Conservation (phyloP, 768 basidiomycete species). For the Cyathus striatus region DNA sequence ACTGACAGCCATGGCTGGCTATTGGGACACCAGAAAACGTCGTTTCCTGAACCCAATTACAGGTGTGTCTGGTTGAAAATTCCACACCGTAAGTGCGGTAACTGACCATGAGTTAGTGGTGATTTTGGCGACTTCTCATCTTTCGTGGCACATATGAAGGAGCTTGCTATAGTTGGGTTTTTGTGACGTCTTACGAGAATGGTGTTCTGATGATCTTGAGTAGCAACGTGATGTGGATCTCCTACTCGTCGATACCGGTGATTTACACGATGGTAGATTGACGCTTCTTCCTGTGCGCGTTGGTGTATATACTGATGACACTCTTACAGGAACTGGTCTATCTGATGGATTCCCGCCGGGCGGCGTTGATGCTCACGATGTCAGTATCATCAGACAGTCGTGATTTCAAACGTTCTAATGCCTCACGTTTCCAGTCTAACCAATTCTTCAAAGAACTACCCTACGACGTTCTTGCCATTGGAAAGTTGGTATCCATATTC, state of each 20-base stretch:
- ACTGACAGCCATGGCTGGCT: constrained; percentile 76
- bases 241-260: constrained; percentile 78
- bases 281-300: background rate
- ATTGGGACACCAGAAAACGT: constrained; percentile 74
- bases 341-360: constrained; percentile 71
- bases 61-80: constrained; percentile 17
- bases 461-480: constrained; percentile 81
- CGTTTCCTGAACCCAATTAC: constrained; percentile 75
- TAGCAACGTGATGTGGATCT: constrained; percentile 75
- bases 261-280: constrained; percentile 60
- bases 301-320: background rate
- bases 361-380: constrained; percentile 69
- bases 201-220: background rate
- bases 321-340: constrained; percentile 58
- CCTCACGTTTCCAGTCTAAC: constrained; percentile 46
- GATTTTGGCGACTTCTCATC: constrained; percentile 74
- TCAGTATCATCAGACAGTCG: constrained; percentile 18
- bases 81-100: no score
- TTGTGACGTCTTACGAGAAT: constrained; percentile 1
- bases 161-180: constrained; percentile 50
- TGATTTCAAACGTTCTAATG: background rate
- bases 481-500: constrained; percentile 57
- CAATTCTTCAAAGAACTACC: constrained; percentile 67
- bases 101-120: constrained; percentile 26
- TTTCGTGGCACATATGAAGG: constrained; percentile 83